Conservation (phyloP, 1,139 yeast genomes). For the Blastobotrys buckinghamii region DNA sequence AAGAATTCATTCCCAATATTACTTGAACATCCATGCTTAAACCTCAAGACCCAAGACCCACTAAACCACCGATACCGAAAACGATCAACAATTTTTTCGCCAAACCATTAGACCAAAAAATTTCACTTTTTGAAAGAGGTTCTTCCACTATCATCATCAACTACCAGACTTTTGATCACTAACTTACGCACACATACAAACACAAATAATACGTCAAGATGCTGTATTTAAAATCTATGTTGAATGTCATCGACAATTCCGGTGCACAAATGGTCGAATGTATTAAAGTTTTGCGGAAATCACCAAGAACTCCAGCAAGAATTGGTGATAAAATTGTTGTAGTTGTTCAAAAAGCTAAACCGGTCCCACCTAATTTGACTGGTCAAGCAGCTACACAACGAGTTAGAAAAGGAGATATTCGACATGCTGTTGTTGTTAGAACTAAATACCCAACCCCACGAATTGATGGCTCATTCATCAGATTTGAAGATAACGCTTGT, state of each 20-base stretch:
- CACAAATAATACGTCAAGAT: conserved; percentile 39
- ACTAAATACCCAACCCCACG: conserved; percentile 83
- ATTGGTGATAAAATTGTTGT: conserved; percentile 89
- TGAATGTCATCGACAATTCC: conserved; percentile 88
- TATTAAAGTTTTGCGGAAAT: conserved; percentile 87
- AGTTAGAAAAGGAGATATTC: conserved; percentile 91
- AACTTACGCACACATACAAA: background rate
- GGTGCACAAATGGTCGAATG: conserved; percentile 96
- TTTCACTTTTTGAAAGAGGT: no score
- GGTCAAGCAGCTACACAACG: conserved; percentile 46
- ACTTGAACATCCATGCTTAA: no score
- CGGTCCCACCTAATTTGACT: conserved; percentile 50
- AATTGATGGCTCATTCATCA: conserved; percentile 78
- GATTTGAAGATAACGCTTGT: conserved; percentile 96
- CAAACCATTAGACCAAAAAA: no score
- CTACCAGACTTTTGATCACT: background rate
- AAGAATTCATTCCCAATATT: no score
- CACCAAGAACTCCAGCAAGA: conserved; percentile 74
- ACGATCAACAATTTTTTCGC: no score
- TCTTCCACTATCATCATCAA: no score
- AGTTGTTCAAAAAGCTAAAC: conserved; percentile 89
- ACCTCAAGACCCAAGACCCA: no score
- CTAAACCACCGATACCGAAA: no score
- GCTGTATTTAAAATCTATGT: conserved; percentile 84
- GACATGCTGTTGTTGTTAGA: conserved; percentile 93